Conservation (phyloP, 2,329 filamentous ascomycete genomes). For the Cryphonectria japonica region DNA sequence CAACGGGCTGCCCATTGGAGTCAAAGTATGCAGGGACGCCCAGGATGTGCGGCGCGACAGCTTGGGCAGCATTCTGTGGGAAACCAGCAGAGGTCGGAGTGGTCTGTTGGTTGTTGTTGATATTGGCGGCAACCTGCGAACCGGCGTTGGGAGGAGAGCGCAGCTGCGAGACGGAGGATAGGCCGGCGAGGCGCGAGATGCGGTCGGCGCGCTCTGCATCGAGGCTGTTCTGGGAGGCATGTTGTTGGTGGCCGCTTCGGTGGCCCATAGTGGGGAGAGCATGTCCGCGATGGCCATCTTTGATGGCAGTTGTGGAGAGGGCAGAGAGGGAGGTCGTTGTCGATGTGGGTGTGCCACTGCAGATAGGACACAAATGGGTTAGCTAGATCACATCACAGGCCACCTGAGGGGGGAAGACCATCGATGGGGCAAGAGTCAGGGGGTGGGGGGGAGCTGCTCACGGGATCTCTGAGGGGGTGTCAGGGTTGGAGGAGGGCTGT, state of each 20-base stretch:
- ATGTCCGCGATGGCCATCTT: constrained; percentile 90
- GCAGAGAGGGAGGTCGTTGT: constrained; percentile 90
- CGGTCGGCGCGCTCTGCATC: constrained; percentile 93
- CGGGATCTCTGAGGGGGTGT: constrained; percentile 89
- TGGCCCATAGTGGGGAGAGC: constrained; percentile 62
- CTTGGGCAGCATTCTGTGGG: constrained; percentile 34
- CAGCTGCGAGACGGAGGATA: constrained; percentile 82
- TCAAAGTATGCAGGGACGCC: constrained; percentile 74
- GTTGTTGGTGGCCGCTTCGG: constrained; percentile 61
- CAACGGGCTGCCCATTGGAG: constrained; percentile 68
- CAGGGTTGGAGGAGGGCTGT: constrained; percentile 78
- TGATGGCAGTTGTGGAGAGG: constrained; percentile 92
- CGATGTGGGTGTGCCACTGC: constrained; percentile 88
- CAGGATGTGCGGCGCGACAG: constrained; percentile 41
- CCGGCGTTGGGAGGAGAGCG: constrained; percentile 52
- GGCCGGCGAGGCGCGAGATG: constrained; percentile 90
- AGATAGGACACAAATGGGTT: constrained; percentile 26
- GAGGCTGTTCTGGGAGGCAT: constrained; percentile 71
- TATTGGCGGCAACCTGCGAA: constrained; percentile 40
- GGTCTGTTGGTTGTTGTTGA: constrained; percentile 48
- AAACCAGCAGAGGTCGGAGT: constrained; percentile 55
- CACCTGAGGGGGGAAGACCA: background rate
- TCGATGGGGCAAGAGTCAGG: background rate
- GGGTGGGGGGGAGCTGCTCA: constrained; percentile 51
- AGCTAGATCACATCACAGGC: constrained; percentile 19